phyloP scores from a whole-genome alignment of 1,284 basidiomycete genomes.

The Amylostereum areolatum region DNA sequence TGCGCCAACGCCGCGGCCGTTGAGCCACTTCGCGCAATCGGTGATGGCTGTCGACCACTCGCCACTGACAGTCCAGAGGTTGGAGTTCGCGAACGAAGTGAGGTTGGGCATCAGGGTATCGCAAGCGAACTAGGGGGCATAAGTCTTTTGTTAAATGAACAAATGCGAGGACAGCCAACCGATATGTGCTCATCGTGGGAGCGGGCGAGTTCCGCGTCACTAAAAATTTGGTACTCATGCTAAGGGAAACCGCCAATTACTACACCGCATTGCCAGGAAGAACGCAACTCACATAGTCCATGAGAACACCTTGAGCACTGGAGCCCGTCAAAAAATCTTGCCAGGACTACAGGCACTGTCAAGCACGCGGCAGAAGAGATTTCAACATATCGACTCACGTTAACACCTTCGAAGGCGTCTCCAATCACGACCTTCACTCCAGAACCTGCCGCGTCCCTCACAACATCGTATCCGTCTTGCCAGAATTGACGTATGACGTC shows the following conservation, averaged over 20 bases:
- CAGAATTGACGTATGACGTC: conserved; percentile 43
- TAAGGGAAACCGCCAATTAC: conserved; percentile 17
- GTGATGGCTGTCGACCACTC: conserved; percentile 80
- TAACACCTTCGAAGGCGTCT: conserved; percentile 65
- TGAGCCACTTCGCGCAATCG: conserved; percentile 77
- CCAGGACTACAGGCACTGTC: conserved; percentile 42
- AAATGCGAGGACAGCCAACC: conserved; percentile 25
- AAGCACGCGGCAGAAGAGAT: background rate
- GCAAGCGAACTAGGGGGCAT: conserved; percentile 4
- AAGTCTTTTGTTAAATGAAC: background rate
- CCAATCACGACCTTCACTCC: conserved; percentile 61
- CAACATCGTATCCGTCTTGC: conserved; percentile 49
- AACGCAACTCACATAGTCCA: conserved; percentile 49
- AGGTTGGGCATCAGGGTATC: conserved; percentile 19
- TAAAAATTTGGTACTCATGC: conserved; percentile 82
- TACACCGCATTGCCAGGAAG: background rate
- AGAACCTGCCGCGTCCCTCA: conserved; percentile 40
- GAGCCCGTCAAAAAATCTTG: conserved; percentile 52
- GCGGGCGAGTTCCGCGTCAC: conserved; percentile 47
- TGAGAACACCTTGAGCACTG: conserved; percentile 45
- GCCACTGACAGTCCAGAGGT: conserved; percentile 61
- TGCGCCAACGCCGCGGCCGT: conserved; percentile 66
- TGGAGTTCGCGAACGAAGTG: conserved; percentile 35
- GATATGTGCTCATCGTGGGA: conserved; percentile 51
- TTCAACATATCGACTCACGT: conserved; percentile 25